Evolutionary conservation across 176 grass and related monocot species (phyloP), one percentile per base, ranked within the genome.

Genomic region (Rhynchospora breviuscula): DNA sequence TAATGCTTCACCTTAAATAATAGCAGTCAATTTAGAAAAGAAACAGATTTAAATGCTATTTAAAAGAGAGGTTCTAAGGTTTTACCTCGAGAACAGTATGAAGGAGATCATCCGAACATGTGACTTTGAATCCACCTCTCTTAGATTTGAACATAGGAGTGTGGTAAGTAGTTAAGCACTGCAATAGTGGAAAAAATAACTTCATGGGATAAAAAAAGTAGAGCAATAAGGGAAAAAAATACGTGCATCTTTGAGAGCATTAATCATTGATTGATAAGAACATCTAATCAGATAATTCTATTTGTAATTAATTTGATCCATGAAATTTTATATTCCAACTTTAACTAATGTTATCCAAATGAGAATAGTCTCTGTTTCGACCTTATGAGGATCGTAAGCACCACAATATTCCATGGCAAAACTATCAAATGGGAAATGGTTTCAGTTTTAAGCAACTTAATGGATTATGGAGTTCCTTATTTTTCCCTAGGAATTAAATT

Each of bases 121-220:
- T 95, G 85, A 95, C 91, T 89, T 93, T 95, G 70, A 99, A 95
- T 59, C 91, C 89, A 17, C 96, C 96, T 63, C 93, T 52, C 76
- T 99, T 99, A 85, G 91, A 85, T 86, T 92, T 95, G 91, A 91
- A 99, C 86, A 99, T 90, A 33, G 93, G 91, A 23, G 96, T 99
- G 80, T 93, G 85, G 84, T 99, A 99, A 35, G 1, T 3, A 35
- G 33, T 35, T 35, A 35, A 23, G 96, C 93, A 59, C 96, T 99
- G 85, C 33, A 18, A 33, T 33, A n/a, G n/a, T 22, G 49, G 11
- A 60, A 15, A 44, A n/a, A 64, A 81, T 72, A 53, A 48, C 14
- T 46, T 0, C 23, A 11, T 12, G 31, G 4, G 8, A 67, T 29
- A 23, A 22, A 61, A 85, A 73, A 44, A n/a, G 17, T 5, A 29